Evolutionary conservation across 169 alveolate genomes (phyloP), one percentile per base, ranked within the genome.

Genomic region (Babesia caballi): DNA sequence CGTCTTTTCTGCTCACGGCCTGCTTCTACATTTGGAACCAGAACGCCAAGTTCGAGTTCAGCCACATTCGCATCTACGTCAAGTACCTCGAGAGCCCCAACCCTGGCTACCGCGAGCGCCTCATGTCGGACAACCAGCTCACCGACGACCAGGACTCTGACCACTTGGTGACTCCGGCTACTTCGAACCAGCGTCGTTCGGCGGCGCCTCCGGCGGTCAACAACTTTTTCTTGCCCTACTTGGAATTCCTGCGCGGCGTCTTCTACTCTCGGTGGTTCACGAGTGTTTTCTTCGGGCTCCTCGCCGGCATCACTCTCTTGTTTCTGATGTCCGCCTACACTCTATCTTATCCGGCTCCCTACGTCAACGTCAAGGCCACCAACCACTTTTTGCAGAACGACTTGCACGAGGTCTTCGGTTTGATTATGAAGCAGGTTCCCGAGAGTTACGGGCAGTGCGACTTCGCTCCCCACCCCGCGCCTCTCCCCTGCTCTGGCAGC

Each of bases 1-100:
- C 88, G 19, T 81, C 88, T 11, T 66, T 81, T 33, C 60, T 81
- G 28, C 44, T 70, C 7, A 70, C 36, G 38, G 66, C 71, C 3
- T 17, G 32, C n/a, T 70, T 70, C 52, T 66, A 61, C 66, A 81
- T 69, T 30, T 81, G 83, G 83, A 40, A 70, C 50, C 56, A 54
- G 25, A 70, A 76, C n/a, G 69, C 71, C 21, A 72, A 49, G 44
- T n/a, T 38, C 47, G 76, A 72, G 32, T 73, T 70, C 42, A 59
- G 66, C 17, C 73, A 81, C 59, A 68, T 71, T 21, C 52, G 66
- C 6, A 60, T 71, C 21, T 63, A 54, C 36, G 68, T 81, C 32
- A 71, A 78, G 56, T 67, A 60, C 50, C 23, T 66, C 28, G 63
- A 78, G 47, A 32, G 50, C 32, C 61, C 73, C 5, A 44, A 63